A percentile compares a stretch with the other conserved stretches of the same genome.
These are phyloP conservation scores for Bacidia rubella DNA, from an alignment of 495 filamentous ascomycete genomes.

Conservation along the genomic window DNA sequence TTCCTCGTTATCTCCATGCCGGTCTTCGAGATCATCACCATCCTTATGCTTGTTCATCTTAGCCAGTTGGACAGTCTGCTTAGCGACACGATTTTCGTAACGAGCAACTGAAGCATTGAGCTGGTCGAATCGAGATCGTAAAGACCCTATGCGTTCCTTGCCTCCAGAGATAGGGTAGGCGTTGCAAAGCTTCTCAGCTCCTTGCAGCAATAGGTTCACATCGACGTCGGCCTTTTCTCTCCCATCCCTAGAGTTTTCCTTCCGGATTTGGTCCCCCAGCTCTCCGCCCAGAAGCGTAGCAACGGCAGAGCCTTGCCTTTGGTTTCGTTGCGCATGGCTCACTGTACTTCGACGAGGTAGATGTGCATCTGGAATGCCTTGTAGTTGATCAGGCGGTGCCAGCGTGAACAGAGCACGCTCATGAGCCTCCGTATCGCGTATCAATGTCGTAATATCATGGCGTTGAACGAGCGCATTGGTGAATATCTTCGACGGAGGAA, in stretches of 20 bases:
- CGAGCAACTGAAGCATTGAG: conserved; percentile 60
- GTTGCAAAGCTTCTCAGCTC: conserved; percentile 78
- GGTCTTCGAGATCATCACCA: conserved; percentile 28
- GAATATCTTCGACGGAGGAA: conserved; percentile 85
- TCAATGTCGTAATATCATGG: conserved; percentile 85
- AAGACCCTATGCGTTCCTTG: conserved; percentile 56
- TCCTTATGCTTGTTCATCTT: conserved; percentile 46
- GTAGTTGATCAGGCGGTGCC: conserved; percentile 42
- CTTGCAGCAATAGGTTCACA: conserved; percentile 70
- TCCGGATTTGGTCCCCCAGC: conserved; percentile 67
- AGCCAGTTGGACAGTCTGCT: conserved; percentile 62
- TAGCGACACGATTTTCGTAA: conserved; percentile 66
- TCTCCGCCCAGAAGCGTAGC: conserved; percentile 79
- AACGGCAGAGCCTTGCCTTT: conserved; percentile 69
- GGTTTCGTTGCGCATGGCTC: conserved; percentile 39
- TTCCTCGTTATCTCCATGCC: conserved; percentile 25
- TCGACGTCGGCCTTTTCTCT: conserved; percentile 58
- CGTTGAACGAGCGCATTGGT: conserved; percentile 80
- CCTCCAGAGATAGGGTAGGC: conserved; percentile 82
- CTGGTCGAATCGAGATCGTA: conserved; percentile 58
- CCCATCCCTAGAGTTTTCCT: conserved; percentile 35
- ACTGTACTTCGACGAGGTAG: conserved; percentile 36
- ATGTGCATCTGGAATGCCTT: conserved; percentile 17
- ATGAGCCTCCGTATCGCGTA: conserved; percentile 89
- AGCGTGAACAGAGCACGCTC: conserved; percentile 92